phyloP scores from a whole-genome alignment of 345 rosid species.

The Camelina laxa region DNA sequence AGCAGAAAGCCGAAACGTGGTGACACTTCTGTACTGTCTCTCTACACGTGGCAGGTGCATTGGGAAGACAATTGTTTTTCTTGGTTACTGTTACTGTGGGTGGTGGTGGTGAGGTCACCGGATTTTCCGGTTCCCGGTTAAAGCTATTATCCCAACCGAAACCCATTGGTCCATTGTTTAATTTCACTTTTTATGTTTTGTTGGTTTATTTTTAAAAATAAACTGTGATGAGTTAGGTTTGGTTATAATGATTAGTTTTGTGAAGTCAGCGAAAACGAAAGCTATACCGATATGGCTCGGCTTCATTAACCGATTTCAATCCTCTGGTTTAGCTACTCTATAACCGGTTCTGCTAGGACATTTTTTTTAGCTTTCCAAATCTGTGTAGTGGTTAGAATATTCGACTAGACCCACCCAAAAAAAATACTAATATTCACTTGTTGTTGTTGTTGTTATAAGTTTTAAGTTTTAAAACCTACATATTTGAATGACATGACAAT shows the following conservation, averaged over 20 bases:
- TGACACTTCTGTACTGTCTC: constrained; percentile 14
- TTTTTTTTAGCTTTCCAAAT: constrained; percentile 15
- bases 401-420: constrained; percentile 27
- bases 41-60: constrained; percentile 51
- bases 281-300: constrained; percentile 51
- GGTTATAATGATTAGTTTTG: constrained; percentile 67
- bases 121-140: constrained; percentile 46
- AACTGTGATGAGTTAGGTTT: constrained; percentile 42
- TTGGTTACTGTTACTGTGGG: constrained; percentile 35
- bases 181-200: not conserved
- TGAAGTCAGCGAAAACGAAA: constrained; percentile 57
- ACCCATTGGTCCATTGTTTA: constrained; percentile 35
- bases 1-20: constrained; percentile 55
- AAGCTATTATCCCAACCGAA: constrained; percentile 40
- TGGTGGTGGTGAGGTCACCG: constrained; percentile 46
- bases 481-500: constrained; percentile 7
- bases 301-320: constrained; percentile 15
- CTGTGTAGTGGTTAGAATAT: constrained; percentile 18
- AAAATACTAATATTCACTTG: constrained; percentile 7
- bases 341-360: constrained; percentile 7
- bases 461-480: not conserved
- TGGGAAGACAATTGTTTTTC: constrained; percentile 42
- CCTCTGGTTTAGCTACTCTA: constrained; percentile 18
- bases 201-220: constrained; percentile 22
- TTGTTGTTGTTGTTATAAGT: too few relatives aligned